phyloP scores from a whole-genome alignment of 2,329 filamentous ascomycete species.

The Pestalotiopsis sp. region DNA sequence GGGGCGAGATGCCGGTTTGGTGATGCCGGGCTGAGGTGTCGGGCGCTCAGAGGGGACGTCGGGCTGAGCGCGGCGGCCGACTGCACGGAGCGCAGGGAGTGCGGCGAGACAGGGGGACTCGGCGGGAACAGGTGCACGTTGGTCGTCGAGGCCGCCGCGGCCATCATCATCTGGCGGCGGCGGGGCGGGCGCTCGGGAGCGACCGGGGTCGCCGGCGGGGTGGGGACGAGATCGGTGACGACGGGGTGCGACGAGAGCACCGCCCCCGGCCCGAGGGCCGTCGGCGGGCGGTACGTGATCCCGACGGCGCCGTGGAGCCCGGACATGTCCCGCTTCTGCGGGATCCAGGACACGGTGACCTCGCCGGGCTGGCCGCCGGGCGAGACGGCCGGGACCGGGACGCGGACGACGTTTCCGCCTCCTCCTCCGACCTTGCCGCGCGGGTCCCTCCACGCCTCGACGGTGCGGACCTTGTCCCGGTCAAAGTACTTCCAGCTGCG shows the following conservation, averaged over 20 bases:
- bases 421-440: conserved; percentile 32
- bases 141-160: conserved; percentile 14
- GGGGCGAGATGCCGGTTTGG: neutral
- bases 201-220: conserved; percentile 35
- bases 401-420: conserved; percentile 33
- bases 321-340: conserved; percentile 61
- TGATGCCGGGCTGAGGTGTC: neutral
- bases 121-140: conserved; percentile 31
- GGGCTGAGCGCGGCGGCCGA: conserved; percentile 37
- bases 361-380: conserved; percentile 61
- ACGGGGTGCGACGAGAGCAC: neutral
- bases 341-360: conserved; percentile 70
- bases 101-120: conserved; percentile 39
- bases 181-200: conserved; percentile 19
- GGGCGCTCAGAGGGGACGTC: conserved; percentile 21
- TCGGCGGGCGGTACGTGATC: conserved; percentile 70
- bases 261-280: conserved; percentile 22
- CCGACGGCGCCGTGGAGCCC: conserved; percentile 68
- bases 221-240: conserved; percentile 17
- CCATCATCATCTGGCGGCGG: neutral
- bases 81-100: conserved; percentile 35
- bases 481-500: conserved; percentile 71
- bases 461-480: conserved; percentile 44
- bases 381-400: conserved; percentile 57
- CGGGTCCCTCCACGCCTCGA: conserved; percentile 50